phyloP scores from a whole-genome alignment of 148 eudicot species.

The Polygonum maritimum region DNA sequence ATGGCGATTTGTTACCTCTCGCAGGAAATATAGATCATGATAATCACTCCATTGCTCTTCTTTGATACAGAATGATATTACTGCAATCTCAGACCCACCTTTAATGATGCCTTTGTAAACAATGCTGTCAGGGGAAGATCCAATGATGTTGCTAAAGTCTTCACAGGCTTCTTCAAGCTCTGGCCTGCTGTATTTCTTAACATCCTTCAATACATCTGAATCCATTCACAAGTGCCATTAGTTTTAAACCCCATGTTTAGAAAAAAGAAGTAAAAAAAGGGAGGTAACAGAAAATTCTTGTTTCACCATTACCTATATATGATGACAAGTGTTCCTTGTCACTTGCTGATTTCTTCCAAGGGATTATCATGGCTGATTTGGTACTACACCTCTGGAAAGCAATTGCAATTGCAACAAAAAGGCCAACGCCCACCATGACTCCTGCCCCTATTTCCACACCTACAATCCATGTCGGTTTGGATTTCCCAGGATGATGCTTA shows the following conservation, averaged over 20 bases:
- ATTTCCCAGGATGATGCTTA: conserved; percentile 35
- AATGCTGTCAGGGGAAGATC: conserved; percentile 75
- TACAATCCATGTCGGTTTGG: conserved; percentile 73
- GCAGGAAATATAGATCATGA: conserved; percentile 84
- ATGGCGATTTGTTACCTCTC: conserved; percentile 44
- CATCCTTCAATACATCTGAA: conserved; percentile 67
- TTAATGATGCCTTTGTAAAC: conserved; percentile 86
- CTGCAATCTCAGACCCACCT: conserved; percentile 94
- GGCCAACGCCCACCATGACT: conserved; percentile 48
- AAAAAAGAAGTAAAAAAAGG: not conserved
- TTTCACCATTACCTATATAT: conserved; percentile 37
- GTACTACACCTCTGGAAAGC: conserved; percentile 45
- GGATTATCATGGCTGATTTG: conserved; percentile 57
- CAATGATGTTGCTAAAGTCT: conserved; percentile 96
- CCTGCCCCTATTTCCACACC: conserved; percentile 79
- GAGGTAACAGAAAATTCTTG: not conserved
- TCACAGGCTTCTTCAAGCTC: conserved; percentile 97
- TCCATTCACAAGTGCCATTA: conserved; percentile 29
- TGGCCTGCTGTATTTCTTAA: conserved; percentile 54
- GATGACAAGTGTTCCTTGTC: conserved; percentile 49
- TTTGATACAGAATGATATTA: conserved; percentile 81
- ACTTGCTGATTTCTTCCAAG: conserved; percentile 82
- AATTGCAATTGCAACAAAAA: conserved; percentile 40
- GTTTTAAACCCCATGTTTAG: not conserved
- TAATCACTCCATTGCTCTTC: conserved; percentile 89